These are phyloP conservation scores for Mycogone perniciosa DNA, from an alignment of 2,329 filamentous ascomycete species.

Conservation along the genomic window DNA sequence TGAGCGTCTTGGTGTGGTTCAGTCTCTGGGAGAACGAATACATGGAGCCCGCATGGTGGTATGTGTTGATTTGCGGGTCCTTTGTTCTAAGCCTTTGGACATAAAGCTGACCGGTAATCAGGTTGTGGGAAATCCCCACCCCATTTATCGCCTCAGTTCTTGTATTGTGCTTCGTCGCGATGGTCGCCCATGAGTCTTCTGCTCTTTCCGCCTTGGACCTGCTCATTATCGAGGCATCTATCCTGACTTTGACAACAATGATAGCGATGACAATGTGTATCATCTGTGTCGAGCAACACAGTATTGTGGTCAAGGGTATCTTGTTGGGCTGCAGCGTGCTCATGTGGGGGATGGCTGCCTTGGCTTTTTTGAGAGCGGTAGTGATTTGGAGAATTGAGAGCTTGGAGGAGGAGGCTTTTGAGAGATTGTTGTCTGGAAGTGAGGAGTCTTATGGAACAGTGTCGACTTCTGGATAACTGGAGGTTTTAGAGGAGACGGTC, in stretches of 20 bases:
- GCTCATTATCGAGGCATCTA: slow-evolving; percentile 23
- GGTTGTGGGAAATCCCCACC: slow-evolving; percentile 23
- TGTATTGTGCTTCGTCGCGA: slow-evolving; percentile 18
- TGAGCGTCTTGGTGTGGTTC: slow-evolving; percentile 23
- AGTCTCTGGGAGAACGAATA: slow-evolving; percentile 19
- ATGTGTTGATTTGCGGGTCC: slow-evolving; percentile 16
- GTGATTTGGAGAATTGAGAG: slow-evolving; percentile 22
- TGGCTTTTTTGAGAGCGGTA: slow-evolving; percentile 24
- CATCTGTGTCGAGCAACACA: slow-evolving; percentile 19
- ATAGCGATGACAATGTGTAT: slow-evolving; percentile 18
- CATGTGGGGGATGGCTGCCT: slow-evolving; percentile 22
- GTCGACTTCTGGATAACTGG: neutral
- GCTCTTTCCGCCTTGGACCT: slow-evolving; percentile 21
- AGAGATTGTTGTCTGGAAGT: neutral
- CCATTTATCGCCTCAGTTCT: slow-evolving; percentile 16
- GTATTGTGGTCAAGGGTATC: slow-evolving; percentile 18
- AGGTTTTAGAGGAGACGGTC: neutral
- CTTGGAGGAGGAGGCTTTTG: neutral
- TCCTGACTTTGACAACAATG: slow-evolving; percentile 19
- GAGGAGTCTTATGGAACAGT: neutral
- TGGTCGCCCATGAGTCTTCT: slow-evolving; percentile 22
- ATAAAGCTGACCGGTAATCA: slow-evolving; percentile 13
- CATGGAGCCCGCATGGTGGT: slow-evolving; percentile 18
- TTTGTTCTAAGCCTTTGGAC: neutral
- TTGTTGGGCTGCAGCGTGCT: slow-evolving; percentile 22